Conservation (phyloP, 2,329 filamentous ascomycete species). For the Hypoxylon sp. region DNA sequence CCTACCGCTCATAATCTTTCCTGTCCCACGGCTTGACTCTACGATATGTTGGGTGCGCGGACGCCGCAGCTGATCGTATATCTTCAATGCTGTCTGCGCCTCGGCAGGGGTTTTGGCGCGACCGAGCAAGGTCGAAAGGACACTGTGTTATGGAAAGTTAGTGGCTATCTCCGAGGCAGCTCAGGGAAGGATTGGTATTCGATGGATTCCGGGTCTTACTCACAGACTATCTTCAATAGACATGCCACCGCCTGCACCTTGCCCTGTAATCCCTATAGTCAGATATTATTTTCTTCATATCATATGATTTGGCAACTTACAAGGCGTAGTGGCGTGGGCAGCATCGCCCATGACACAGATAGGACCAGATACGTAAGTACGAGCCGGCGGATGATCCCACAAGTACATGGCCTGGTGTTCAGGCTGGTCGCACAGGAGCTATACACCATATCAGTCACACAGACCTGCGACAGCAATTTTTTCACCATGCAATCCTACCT, state of each 20-base stretch:
- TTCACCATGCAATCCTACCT: conserved; percentile 33
- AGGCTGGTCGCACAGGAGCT: conserved; percentile 44
- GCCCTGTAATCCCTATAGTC: conserved; percentile 9
- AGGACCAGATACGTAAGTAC: conserved; percentile 41
- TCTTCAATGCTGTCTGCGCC: conserved; percentile 35
- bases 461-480: neutral
- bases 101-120: conserved; percentile 26
- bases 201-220: neutral
- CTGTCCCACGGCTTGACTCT: conserved; percentile 42
- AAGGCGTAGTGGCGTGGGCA: conserved; percentile 42
- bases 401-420: conserved; percentile 45
- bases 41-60: conserved; percentile 46
- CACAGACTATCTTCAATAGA: conserved; percentile 44
- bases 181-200: neutral
- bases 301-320: conserved; percentile 1
- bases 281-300: neutral
- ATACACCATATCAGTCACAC: neutral
- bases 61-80: conserved; percentile 42
- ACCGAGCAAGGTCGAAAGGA: conserved; percentile 42
- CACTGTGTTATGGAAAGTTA: neutral
- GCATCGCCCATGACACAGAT: conserved; percentile 43
- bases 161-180: neutral
- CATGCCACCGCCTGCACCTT: conserved; percentile 45
- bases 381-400: conserved; percentile 45
- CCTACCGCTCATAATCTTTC: conserved; percentile 34